Conservation (phyloP, 179 eudicot genomes). For the Spergularia azorica region DNA sequence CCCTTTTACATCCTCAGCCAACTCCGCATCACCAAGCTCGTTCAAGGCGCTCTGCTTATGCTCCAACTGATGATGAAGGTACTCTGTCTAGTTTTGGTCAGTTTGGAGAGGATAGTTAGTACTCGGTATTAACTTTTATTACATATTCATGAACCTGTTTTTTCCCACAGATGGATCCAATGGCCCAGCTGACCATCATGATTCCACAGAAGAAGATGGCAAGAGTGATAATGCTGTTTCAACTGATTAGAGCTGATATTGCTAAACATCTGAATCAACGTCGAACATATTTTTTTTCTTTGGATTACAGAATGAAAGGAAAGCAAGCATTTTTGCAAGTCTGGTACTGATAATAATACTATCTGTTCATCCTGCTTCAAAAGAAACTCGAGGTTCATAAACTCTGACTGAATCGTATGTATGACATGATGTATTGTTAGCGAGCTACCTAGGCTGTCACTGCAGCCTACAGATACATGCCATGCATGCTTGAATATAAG, state of each 20-base stretch:
- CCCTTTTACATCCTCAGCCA: constrained; percentile 43
- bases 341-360: constrained; percentile 11
- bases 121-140: neutral
- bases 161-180: constrained; percentile 10
- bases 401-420: constrained; percentile 2
- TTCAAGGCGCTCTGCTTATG: constrained; percentile 58
- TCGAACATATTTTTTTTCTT: constrained; percentile 10
- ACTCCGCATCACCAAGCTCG: constrained; percentile 66
- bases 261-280: constrained; percentile 16
- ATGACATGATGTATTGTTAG: constrained; percentile 12
- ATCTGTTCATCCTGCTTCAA: constrained; percentile 3
- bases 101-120: neutral
- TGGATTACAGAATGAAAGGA: neutral
- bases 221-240: constrained; percentile 17
- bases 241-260: constrained; percentile 24
- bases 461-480: constrained; percentile 5
- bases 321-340: neutral
- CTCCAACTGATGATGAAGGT: constrained; percentile 62
- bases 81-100: constrained; percentile 1
- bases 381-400: neutral
- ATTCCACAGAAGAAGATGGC: constrained; percentile 28
- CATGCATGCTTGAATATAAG: constrained; percentile 17
- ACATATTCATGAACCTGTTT: neutral
- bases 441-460: neutral
- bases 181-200: constrained; percentile 25